These are phyloP conservation scores for Zanthoxylum bungeanum DNA, from an alignment of 345 rosid species.

Conservation along the genomic window DNA sequence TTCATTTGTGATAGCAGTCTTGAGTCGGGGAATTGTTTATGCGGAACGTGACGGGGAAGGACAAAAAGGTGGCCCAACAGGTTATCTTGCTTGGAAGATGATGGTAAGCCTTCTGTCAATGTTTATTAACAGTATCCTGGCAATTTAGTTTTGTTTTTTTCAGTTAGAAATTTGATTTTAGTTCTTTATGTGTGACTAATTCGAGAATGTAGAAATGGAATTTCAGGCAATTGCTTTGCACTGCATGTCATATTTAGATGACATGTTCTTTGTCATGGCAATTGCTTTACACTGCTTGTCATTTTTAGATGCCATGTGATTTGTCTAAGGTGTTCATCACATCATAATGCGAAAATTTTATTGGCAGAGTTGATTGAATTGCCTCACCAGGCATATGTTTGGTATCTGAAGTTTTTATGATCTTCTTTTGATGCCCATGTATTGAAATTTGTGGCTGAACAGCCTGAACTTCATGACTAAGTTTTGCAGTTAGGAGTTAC, in stretches of 20 bases:
- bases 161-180: not conserved
- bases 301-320: not conserved
- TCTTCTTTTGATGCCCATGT: not conserved
- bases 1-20: slow-evolving; percentile 65
- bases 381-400: not conserved
- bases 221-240: not conserved
- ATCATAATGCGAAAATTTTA: not conserved
- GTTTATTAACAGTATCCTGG: not conserved
- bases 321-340: not conserved
- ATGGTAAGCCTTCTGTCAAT: slow-evolving; percentile 50
- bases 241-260: not conserved
- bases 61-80: slow-evolving; percentile 80
- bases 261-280: not conserved
- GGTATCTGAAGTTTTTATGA: not conserved
- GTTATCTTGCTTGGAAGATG: slow-evolving; percentile 95
- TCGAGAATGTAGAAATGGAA: not conserved
- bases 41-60: slow-evolving; percentile 44
- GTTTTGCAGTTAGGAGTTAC: not conserved
- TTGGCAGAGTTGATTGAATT: not conserved
- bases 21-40: slow-evolving; percentile 50
- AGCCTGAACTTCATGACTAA: not conserved
- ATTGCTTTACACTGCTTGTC: not conserved
- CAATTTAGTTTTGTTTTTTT: not conserved
- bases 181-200: not conserved
- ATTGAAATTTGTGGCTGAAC: not conserved